A percentile compares a stretch with the other conserved stretches of the same genome.
phyloP scores from a whole-genome alignment of 2,329 filamentous ascomycete genomes.

The Colletotrichum abscissum region DNA sequence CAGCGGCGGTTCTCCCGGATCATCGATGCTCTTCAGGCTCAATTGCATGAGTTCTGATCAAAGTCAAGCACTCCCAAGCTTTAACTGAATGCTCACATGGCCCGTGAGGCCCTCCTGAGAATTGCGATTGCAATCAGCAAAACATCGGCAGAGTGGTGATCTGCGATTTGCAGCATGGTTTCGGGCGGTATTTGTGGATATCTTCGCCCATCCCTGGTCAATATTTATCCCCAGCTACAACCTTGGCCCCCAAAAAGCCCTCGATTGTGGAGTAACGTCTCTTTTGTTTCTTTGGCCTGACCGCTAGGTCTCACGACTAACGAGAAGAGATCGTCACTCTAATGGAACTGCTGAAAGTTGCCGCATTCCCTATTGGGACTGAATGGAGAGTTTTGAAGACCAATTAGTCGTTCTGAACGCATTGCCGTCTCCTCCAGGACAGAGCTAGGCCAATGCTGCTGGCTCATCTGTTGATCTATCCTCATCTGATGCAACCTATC shows the following conservation, averaged over 20 bases:
- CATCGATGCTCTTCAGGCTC: neutral
- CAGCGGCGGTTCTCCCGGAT: neutral
- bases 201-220: neutral
- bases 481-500: neutral
- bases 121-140: neutral
- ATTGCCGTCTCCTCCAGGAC: neutral
- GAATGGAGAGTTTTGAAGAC: neutral
- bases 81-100: neutral
- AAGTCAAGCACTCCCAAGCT: neutral
- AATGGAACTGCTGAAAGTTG: neutral
- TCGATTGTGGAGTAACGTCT: neutral
- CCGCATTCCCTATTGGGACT: neutral
- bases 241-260: neutral
- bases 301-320: too few relatives aligned
- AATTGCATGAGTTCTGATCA: neutral
- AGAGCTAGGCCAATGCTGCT: neutral
- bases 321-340: neutral
- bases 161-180: neutral
- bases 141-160: neutral
- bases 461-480: neutral
- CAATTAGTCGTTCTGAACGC: too few relatives aligned
- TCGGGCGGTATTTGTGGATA: neutral
- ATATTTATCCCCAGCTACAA: neutral
- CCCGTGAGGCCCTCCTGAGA: neutral
- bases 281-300: neutral